A percentile compares a stretch with the other conserved stretches of the same genome.
Conservation (phyloP, 768 basidiomycete genomes). For the Leccinum variicolor region DNA sequence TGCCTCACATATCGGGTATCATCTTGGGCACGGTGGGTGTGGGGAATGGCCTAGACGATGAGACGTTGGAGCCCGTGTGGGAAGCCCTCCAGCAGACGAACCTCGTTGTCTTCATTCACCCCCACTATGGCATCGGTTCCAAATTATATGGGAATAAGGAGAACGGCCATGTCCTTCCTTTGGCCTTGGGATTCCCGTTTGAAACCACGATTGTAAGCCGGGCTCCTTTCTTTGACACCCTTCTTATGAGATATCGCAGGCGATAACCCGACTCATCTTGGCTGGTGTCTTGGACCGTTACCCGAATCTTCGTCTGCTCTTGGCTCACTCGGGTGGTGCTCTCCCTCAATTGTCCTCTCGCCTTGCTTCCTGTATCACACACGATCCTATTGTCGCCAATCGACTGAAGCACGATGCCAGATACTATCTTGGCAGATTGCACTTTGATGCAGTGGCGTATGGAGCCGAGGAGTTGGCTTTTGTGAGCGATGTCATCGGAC, state of each 20-base stretch:
- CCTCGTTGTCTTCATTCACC: slow-evolving; percentile 80
- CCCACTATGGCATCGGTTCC: slow-evolving; percentile 80
- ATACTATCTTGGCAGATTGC: slow-evolving; percentile 77
- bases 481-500: slow-evolving; percentile 64
- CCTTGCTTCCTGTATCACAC: slow-evolving; percentile 78
- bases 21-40: slow-evolving; percentile 81
- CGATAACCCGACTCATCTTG: slow-evolving; percentile 76
- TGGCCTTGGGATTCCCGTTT: slow-evolving; percentile 86
- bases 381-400: slow-evolving; percentile 76
- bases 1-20: slow-evolving; percentile 68
- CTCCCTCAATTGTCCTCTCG: slow-evolving; percentile 83
- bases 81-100: slow-evolving; percentile 64
- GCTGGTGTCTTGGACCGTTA: slow-evolving; percentile 78
- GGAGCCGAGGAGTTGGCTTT: slow-evolving; percentile 83
- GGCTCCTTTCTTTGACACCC: neutral
- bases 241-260: slow-evolving; percentile 34
- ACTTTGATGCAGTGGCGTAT: slow-evolving; percentile 86
- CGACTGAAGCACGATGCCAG: slow-evolving; percentile 79
- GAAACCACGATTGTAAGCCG: slow-evolving; percentile 79
- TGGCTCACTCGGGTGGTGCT: slow-evolving; percentile 86
- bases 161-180: slow-evolving; percentile 85
- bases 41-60: slow-evolving; percentile 80
- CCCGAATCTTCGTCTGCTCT: slow-evolving; percentile 69
- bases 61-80: slow-evolving; percentile 77
- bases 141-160: slow-evolving; percentile 70